phyloP scores from a whole-genome alignment of 257 asterid species.

The Solanum lycopersicoides region DNA sequence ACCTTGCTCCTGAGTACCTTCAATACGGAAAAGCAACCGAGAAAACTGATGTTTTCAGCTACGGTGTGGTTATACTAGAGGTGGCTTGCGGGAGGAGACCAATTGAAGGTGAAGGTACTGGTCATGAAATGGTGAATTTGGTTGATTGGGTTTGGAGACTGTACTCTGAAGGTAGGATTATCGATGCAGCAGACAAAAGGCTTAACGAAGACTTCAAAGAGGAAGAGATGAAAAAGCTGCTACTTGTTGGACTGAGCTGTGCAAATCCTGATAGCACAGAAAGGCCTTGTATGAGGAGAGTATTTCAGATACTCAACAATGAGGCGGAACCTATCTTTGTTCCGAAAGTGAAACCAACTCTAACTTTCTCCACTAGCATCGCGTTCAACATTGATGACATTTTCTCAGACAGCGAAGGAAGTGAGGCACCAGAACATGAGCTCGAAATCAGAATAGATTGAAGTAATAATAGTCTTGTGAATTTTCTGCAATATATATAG shows the following conservation, averaged over 20 bases:
- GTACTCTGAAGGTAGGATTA: conserved; percentile 52
- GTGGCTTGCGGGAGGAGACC: conserved; percentile 93
- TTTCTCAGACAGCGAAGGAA: conserved; percentile 45
- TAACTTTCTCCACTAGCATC: conserved; percentile 58
- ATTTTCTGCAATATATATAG: background rate
- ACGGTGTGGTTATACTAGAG: conserved; percentile 82
- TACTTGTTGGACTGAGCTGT: conserved; percentile 77
- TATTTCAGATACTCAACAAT: conserved; percentile 61
- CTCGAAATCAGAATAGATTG: conserved; percentile 33
- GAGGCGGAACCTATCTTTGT: conserved; percentile 58
- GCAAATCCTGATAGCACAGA: conserved; percentile 69
- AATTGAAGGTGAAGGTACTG: conserved; percentile 53
- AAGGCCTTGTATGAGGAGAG: conserved; percentile 87
- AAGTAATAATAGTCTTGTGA: background rate
- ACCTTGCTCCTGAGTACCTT: conserved; percentile 90
- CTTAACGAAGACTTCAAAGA: conserved; percentile 42
- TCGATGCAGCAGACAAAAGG: conserved; percentile 54
- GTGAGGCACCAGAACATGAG: conserved; percentile 14
- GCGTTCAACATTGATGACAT: conserved; percentile 67
- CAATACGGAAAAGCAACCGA: conserved; percentile 92
- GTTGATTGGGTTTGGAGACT: conserved; percentile 95
- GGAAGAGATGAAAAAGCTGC: conserved; percentile 44
- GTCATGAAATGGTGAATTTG: conserved; percentile 66
- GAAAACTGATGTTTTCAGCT: conserved; percentile 83
- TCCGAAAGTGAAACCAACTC: conserved; percentile 60